Evolutionary conservation across 2,329 filamentous ascomycete species (phyloP).

Genomic region (Penicillium sp.): DNA sequence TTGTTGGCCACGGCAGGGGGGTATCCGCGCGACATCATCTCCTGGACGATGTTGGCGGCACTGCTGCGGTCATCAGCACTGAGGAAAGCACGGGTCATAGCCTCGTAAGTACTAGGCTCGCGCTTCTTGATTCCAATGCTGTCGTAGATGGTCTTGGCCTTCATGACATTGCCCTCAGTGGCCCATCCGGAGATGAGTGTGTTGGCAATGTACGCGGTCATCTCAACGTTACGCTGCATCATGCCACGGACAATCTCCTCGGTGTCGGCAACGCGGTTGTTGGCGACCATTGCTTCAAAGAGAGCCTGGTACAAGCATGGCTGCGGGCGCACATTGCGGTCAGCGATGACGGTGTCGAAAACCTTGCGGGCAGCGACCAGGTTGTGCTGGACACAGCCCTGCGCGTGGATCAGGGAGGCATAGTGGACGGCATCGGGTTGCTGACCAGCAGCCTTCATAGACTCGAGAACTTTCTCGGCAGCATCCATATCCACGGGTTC

Average conservation of each 20-base stretch:
- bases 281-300: slow-evolving; percentile 97
- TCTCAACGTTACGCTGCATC: slow-evolving; percentile 70
- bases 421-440: slow-evolving; percentile 91
- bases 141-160: slow-evolving; percentile 77
- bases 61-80: slow-evolving; percentile 75
- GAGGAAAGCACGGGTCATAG: slow-evolving; percentile 93
- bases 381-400: slow-evolving; percentile 91
- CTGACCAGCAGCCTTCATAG: slow-evolving; percentile 73
- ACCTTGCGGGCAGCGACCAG: slow-evolving; percentile 77
- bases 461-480: slow-evolving; percentile 78
- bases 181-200: slow-evolving; percentile 98
- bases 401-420: slow-evolving; percentile 91
- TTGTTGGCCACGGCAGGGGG: slow-evolving; percentile 90
- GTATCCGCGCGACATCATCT: slow-evolving; percentile 90
- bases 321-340: slow-evolving; percentile 68
- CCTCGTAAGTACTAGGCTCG: slow-evolving; percentile 97
- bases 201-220: slow-evolving; percentile 98
- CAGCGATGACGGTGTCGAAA: slow-evolving; percentile 77
- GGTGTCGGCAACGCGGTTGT: slow-evolving; percentile 78
- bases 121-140: slow-evolving; percentile 75
- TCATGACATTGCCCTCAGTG: slow-evolving; percentile 74
- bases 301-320: slow-evolving; percentile 92
- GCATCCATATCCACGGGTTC: slow-evolving; percentile 88
- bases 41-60: slow-evolving; percentile 77
- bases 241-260: slow-evolving; percentile 75